Base-by-base conservation (phyloP, 2,329 filamentous ascomycete genomes). In the Aspergillus sergii region DNA sequence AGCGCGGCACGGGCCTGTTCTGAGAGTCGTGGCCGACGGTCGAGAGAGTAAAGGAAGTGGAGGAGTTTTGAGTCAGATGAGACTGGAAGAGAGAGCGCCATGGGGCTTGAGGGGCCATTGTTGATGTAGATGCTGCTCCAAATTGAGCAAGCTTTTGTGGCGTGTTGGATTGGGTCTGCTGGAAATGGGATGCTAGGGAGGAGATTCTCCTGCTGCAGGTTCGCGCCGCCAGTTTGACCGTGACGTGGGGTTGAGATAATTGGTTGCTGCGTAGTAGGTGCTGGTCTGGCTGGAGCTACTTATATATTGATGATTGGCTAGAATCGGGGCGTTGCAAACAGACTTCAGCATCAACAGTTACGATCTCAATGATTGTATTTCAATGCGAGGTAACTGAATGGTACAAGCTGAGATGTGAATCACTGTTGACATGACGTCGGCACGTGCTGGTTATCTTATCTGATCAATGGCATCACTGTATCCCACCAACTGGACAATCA, bases 81-180 rank as follows among this genome's bases (percentile, higher is more conserved):
- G 70, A 59, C 14, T 63, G 55, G 32, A 77, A 61, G n/a, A 67
- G 55, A 23, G 70, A 39, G 59, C 70, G 73, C 74, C 74, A 77
- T 50, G 75, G 74, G 10, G 74, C 72, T 28, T 30, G 39, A 3
- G 45, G 56, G 30, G 66, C 23, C 62, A 66, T 67, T 61, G 50
- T 34, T 9, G 53, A 28, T 41, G 51, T 8, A 26, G 32, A n/a
- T 34, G 36, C 48, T 4, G 57, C 14, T 32, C 30, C 57, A 21
- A 7, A 7, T 23, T 2, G 21, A 23, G 19, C 14, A 8, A 48
- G 46, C 3, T 8, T 32, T 10, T 30, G 46, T 28, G 16, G 1
- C 14, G 23, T 50, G 46, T 9, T 30, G 1, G 23, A 28, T 4
- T 19, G 46, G 19, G 23, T 3, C 3, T 50, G 16, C 4, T 30